Percentiles rank a stretch among this genome's conserved stretches.
phyloP scores from a whole-genome alignment of 2,329 filamentous ascomycete genomes.

The Zalaria sp. region DNA sequence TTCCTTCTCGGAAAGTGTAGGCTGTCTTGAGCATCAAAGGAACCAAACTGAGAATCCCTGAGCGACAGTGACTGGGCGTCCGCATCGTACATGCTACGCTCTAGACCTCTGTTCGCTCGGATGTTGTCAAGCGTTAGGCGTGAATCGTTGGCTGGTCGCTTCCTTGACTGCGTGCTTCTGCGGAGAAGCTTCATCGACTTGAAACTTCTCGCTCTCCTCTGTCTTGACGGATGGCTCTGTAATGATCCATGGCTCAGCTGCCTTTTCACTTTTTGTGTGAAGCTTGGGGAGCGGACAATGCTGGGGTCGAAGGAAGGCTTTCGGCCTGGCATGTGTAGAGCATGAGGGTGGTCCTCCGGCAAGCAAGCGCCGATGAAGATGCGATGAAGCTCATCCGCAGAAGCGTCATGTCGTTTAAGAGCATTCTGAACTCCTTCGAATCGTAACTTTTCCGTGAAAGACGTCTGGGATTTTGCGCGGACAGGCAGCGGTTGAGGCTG shows the following conservation, averaged over 20 bases:
- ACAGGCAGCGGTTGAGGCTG: background rate
- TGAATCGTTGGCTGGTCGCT: background rate
- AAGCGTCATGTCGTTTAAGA: background rate
- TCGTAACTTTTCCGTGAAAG: background rate
- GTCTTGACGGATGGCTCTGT: background rate
- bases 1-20: background rate
- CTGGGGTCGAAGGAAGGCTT: constrained; percentile 5
- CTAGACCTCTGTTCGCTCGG: background rate
- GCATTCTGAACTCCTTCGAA: background rate
- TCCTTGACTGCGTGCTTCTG: background rate
- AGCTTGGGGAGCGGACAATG: constrained; percentile 13
- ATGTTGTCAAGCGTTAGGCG: background rate
- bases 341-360: constrained; percentile 17
- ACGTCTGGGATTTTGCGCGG: background rate
- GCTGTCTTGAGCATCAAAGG: background rate
- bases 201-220: background rate
- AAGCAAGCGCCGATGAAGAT: constrained; percentile 15
- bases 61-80: constrained; percentile 3
- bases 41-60: background rate
- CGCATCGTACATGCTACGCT: constrained; percentile 1
- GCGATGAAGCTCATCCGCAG: constrained; percentile 7
- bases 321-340: constrained; percentile 9
- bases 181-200: background rate
- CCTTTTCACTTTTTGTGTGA: constrained; percentile 11
- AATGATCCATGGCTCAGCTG: constrained; percentile 8